Conservation (phyloP, 345 rosid genomes). For the Corymbia maculata region DNA sequence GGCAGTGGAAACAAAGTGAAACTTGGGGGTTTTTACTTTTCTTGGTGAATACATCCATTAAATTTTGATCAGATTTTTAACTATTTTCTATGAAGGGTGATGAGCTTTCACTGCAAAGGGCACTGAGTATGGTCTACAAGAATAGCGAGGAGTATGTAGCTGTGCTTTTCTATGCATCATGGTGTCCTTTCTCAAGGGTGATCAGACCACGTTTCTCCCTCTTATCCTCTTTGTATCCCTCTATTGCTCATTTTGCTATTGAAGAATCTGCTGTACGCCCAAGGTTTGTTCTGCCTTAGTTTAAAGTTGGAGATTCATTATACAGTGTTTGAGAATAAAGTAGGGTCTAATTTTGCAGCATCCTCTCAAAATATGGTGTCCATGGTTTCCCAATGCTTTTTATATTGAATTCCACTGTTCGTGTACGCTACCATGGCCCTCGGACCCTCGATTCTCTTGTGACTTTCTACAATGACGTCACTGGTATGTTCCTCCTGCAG, state of each 20-base stretch:
- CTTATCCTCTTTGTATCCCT: constrained; percentile 57
- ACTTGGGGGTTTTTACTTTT: not conserved
- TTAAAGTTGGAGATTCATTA: not conserved
- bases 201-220: constrained; percentile 62
- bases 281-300: constrained; percentile 37
- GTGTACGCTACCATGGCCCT: constrained; percentile 56
- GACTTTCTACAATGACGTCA: constrained; percentile 57
- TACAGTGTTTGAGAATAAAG: not conserved
- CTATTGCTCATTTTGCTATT: constrained; percentile 64
- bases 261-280: constrained; percentile 83
- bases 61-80: not conserved
- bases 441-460: constrained; percentile 65
- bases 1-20: not conserved
- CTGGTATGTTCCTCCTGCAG: constrained; percentile 35
- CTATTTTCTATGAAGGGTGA: constrained; percentile 51
- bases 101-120: constrained; percentile 66
- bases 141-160: constrained; percentile 54
- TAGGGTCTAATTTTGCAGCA: constrained; percentile 39
- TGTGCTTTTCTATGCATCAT: constrained; percentile 82
- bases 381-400: constrained; percentile 89
- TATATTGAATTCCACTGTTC: constrained; percentile 70
- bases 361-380: constrained; percentile 88
- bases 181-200: constrained; percentile 92
- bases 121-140: constrained; percentile 54
- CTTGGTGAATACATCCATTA: not conserved